A percentile compares a stretch with the other conserved stretches of the same genome.
Conservation (phyloP, 2,329 filamentous ascomycete genomes). For the Phaeosphaeriaceae sp. region DNA sequence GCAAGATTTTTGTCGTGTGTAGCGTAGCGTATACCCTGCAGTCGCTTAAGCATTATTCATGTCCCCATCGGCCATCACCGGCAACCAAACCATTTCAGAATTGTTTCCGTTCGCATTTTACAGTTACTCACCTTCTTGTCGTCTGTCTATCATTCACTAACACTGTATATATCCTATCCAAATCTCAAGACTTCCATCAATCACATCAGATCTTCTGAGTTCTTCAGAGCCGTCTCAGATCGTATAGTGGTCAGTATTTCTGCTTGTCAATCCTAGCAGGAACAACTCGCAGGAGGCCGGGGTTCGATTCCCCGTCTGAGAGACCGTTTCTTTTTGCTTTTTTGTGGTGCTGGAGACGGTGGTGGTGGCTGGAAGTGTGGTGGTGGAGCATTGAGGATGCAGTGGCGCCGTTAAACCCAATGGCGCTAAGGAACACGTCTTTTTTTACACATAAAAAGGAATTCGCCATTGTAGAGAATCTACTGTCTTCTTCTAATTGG, state of each 20-base stretch:
- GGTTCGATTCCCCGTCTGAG: slow-evolving; percentile 21
- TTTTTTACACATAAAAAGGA: too few species aligned
- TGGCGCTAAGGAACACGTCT: not conserved
- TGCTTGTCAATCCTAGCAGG: slow-evolving; percentile 17
- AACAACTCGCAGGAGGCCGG: slow-evolving; percentile 20
- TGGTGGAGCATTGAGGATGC: not conserved
- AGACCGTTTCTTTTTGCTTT: slow-evolving; percentile 8
- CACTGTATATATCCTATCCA: not conserved
- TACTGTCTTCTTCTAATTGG: not conserved
- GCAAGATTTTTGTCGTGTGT: slow-evolving; percentile 4
- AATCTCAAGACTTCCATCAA: slow-evolving; percentile 1
- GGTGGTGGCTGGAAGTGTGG: not conserved
- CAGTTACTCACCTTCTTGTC: not conserved
- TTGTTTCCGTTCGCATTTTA: not conserved
- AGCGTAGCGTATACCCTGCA: slow-evolving; percentile 13
- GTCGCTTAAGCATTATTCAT: slow-evolving; percentile 6
- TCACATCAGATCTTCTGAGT: slow-evolving; percentile 1
- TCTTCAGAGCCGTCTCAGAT: slow-evolving; percentile 11
- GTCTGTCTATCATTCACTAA: not conserved
- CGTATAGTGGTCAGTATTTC: slow-evolving; percentile 30
- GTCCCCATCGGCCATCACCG: not conserved
- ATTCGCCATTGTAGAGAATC: too few species aligned
- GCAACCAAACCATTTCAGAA: not conserved
- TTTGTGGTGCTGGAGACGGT: not conserved
- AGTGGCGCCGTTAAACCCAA: not conserved